Base-by-base conservation (phyloP, 306 rosid genomes). In the Quercus aquifolioides region DNA sequence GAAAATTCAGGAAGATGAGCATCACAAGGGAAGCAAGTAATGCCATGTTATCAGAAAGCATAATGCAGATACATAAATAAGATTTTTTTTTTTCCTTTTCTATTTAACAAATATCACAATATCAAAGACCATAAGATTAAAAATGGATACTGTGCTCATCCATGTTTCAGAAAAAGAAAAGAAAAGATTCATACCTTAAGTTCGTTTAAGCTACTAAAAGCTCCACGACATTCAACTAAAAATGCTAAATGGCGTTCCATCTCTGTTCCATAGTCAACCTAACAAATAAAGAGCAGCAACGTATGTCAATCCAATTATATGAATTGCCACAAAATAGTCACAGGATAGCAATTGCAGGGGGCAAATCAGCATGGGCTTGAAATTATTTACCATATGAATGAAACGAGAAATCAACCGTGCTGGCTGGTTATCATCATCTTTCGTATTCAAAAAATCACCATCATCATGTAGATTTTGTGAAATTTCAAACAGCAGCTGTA, bases 151-250 rank as follows among this genome's bases (percentile, higher is more conserved):
- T 15, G 74, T 46, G 15, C 4, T 62, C 52, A 65, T 67, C 62
- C 6, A 31, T 31, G 69, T 76, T 55, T 58, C 58, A 62, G 33
- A 30, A 58, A 68, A 62, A 57, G 55, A 38, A 74, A 85, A 83
- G 46, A 41, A 38, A 30, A 69, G 58, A 18, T 56, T 41, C 84
- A 81, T 80, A 92, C 99, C 97, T 94, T 92, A 69, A 92, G 89
- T 73, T 89, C 94, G 15, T 81, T 79, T 57, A 94, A 86, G 82
- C 87, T 87, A 59, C 97, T 87, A 85, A 94, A 92, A 73, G 92
- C 89, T 81, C 94, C 94, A 62, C 99, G 94, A 23, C 97, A 94
- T 87, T 94, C 92, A 86, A 90, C 90, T 77, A 94, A 80, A 89
- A 94, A 94, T 76, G 91, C 84, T 71, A 94, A 85, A 76, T 94